Conservation (phyloP, 2,329 filamentous ascomycete species). For the Ceratocystis variospora region DNA sequence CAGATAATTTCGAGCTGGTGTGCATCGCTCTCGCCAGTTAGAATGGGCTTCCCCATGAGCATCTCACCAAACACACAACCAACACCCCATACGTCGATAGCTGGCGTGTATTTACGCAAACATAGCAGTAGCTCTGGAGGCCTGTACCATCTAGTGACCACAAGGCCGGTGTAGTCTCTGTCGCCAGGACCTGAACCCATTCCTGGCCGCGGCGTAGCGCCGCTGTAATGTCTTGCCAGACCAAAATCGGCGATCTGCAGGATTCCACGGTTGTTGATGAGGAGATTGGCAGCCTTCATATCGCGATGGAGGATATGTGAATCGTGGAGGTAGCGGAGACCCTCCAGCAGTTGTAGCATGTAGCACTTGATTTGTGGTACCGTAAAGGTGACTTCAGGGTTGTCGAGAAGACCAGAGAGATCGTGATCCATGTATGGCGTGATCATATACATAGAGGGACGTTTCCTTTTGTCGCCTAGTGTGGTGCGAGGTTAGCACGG, state of each 20-base stretch:
- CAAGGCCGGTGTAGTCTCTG: conserved; percentile 88
- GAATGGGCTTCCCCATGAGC: conserved; percentile 83
- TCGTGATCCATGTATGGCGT: conserved; percentile 99
- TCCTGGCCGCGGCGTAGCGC: conserved; percentile 60
- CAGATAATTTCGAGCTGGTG: conserved; percentile 92
- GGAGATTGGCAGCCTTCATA: conserved; percentile 96
- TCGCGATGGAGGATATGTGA: conserved; percentile 85
- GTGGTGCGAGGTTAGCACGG: neutral
- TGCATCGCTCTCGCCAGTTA: conserved; percentile 74
- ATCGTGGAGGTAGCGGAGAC: conserved; percentile 79
- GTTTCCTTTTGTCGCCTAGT: conserved; percentile 58
- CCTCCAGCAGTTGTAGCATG: conserved; percentile 82
- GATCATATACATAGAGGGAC: conserved; percentile 93
- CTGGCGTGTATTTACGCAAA: conserved; percentile 83
- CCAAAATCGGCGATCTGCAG: conserved; percentile 97
- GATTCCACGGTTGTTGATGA: conserved; percentile 88
- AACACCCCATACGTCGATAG: conserved; percentile 96
- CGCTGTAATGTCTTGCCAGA: conserved; percentile 84
- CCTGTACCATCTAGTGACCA: conserved; percentile 94
- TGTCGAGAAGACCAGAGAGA: conserved; percentile 90
- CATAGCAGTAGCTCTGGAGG: conserved; percentile 85
- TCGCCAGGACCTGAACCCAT: conserved; percentile 70
- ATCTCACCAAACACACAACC: conserved; percentile 99
- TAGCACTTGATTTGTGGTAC: conserved; percentile 96
- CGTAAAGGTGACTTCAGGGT: conserved; percentile 75